Evolutionary conservation across 2,329 filamentous ascomycete genomes (phyloP).

Genomic region (Cercospora sojina): DNA sequence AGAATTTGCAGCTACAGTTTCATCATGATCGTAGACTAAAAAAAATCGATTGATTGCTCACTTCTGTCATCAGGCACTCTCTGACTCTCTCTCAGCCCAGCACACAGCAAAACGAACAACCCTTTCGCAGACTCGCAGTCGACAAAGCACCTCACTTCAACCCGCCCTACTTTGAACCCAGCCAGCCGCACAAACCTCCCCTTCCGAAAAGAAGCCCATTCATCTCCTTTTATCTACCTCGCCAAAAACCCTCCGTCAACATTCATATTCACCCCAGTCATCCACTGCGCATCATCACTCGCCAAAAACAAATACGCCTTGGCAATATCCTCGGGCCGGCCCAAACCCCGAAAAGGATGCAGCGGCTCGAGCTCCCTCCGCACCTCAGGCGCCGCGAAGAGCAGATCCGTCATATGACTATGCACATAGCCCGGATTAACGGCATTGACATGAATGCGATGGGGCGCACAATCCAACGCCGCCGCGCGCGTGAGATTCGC

Average conservation of each 20-base stretch:
- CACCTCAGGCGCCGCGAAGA: conserved; percentile 11
- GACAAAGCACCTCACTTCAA: too few species aligned
- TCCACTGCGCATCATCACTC: conserved; percentile 28
- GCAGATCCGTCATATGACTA: conserved; percentile 25
- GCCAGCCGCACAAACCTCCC: too few species aligned
- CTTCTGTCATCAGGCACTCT: too few species aligned
- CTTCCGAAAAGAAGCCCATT: too few species aligned
- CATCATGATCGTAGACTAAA: too few species aligned
- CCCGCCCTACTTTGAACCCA: too few species aligned
- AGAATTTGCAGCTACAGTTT: too few species aligned
- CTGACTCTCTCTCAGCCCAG: too few species aligned
- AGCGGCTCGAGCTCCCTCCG: conserved; percentile 7
- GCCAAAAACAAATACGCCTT: conserved; percentile 28
- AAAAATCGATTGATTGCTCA: too few species aligned
- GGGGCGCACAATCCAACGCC: conserved; percentile 25
- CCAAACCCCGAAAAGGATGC: conserved; percentile 23
- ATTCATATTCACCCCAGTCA: conserved; percentile 23
- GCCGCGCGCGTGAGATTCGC: conserved; percentile 26
- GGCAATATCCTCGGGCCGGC: conserved; percentile 25
- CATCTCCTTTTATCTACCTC: too few species aligned
- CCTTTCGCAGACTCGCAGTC: too few species aligned
- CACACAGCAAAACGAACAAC: too few species aligned
- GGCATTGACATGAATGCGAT: conserved; percentile 24
- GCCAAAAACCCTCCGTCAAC: conserved; percentile 20
- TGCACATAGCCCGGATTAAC: conserved; percentile 23